A percentile compares a stretch with the other conserved stretches of the same genome.
phyloP scores from a whole-genome alignment of 208 protist genomes.

The Leishmania aethiopica region DNA sequence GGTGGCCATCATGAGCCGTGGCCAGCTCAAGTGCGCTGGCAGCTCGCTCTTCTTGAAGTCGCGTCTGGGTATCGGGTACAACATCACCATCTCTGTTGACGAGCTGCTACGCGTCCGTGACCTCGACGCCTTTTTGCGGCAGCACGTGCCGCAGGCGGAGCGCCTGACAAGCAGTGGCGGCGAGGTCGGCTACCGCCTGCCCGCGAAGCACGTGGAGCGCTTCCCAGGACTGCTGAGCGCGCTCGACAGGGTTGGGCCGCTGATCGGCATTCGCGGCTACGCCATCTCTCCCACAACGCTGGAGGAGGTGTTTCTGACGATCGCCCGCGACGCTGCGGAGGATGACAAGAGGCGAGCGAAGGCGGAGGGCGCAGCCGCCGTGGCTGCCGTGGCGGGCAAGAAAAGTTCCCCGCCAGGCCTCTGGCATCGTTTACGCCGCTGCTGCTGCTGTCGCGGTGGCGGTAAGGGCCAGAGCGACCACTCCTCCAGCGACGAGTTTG shows the following conservation, averaged over 20 bases:
- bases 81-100: conserved; percentile 25
- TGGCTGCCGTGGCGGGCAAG: background rate
- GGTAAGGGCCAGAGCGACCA: background rate
- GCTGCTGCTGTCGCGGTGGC: background rate
- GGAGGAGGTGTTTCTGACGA: conserved; percentile 81
- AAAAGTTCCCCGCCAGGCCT: background rate
- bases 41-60: conserved; percentile 68
- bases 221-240: conserved; percentile 43
- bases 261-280: conserved; percentile 48
- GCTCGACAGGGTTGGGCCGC: conserved; percentile 33
- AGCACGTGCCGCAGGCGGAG: conserved; percentile 26
- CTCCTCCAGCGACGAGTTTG: background rate
- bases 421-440: background rate
- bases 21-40: conserved; percentile 63
- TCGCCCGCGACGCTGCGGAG: conserved; percentile 29
- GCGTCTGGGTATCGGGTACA: conserved; percentile 61
- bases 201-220: conserved; percentile 15
- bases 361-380: background rate
- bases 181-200: conserved; percentile 52
- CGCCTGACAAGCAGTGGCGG: conserved; percentile 16
- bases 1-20: conserved; percentile 90
- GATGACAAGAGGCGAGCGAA: conserved; percentile 1
- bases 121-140: conserved; percentile 26
- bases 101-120: conserved; percentile 14
- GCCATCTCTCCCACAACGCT: conserved; percentile 64